Evolutionary conservation across 768 basidiomycete genomes (phyloP), one percentile per base, ranked within the genome.

Genomic region (Hortiboletus campestris): DNA sequence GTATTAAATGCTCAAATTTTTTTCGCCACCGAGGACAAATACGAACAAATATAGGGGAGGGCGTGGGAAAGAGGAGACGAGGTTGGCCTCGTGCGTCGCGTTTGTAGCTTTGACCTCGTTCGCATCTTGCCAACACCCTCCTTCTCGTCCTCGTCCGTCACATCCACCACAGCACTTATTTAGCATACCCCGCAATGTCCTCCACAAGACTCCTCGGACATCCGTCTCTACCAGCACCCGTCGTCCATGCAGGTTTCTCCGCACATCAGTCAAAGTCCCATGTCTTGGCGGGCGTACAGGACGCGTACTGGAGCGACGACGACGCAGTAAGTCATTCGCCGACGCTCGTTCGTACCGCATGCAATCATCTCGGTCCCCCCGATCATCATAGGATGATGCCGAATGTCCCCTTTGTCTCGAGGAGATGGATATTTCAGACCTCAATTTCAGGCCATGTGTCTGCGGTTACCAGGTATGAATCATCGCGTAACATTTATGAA

Each of bases 381-480:
- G 67, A 65, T 64, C 47, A 51, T 51, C 60, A 2, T 63, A 98
- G 96, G 96, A 98, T 71, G 94, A 98, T 68, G 90, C 91, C 59
- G 97, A 98, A 67, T 99, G 97, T 76, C 93, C 97, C 43, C 84
- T 99, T 56, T 99, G 97, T 76, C 85, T 98, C 42, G 96, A 98
- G 69, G 94, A 97, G 77, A 94, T 99, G 89, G 97, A 98, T 76
- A 85, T 98, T 63, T 94, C 94, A 47, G 97, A 99, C 82, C 84
- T 98, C 73, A 96, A 96, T 78, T 99, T 99, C 78, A 96, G 94
- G 78, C 97, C 97, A 28, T 99, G 97, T 74, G 85, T 94, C 49
- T 99, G 97, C 75, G 97, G 97, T 57, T 97, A 98, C 76, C 97
- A 98, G 83, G 97, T 90, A 60, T 51, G 63, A 49, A 48, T 49